These are phyloP conservation scores for Aspergillus bombycis DNA, from an alignment of 2,329 filamentous ascomycete genomes.

Conservation along the genomic window DNA sequence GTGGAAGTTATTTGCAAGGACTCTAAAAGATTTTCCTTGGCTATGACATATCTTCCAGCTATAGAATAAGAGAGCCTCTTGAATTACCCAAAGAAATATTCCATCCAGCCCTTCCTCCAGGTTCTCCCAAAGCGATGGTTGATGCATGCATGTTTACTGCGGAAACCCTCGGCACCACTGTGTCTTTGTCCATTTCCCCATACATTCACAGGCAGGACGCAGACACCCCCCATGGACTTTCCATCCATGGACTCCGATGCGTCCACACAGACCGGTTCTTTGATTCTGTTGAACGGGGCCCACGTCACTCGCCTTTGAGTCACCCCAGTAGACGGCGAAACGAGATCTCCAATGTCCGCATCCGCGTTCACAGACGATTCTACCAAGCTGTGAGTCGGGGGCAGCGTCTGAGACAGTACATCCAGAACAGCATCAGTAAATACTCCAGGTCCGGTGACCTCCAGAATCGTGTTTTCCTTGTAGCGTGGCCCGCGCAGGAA, in stretches of 20 bases:
- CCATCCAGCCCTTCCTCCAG: constrained; percentile 38
- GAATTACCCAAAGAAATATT: constrained; percentile 30
- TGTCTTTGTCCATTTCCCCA: constrained; percentile 43
- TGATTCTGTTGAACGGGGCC: constrained; percentile 36
- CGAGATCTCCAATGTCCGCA: constrained; percentile 25
- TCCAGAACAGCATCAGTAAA: constrained; percentile 40
- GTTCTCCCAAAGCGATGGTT: constrained; percentile 39
- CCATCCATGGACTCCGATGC: constrained; percentile 38
- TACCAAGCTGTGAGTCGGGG: constrained; percentile 29
- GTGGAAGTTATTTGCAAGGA: background rate
- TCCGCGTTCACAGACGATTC: constrained; percentile 28
- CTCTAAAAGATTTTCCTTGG: too few relatives aligned
- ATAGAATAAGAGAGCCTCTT: background rate
- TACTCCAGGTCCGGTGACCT: constrained; percentile 38
- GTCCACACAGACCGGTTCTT: constrained; percentile 30
- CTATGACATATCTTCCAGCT: background rate
- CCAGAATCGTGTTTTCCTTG: constrained; percentile 32
- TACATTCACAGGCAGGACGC: constrained; percentile 81
- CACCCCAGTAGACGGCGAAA: constrained; percentile 6
- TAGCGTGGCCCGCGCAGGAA: constrained; percentile 23
- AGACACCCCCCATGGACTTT: constrained; percentile 75
- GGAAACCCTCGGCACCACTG: constrained; percentile 32
- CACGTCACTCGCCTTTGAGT: constrained; percentile 34
- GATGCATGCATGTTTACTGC: constrained; percentile 33
- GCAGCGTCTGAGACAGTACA: constrained; percentile 31